Base-by-base conservation (phyloP, 805 yeast genomes). In the Lachancea kluyveri region DNA sequence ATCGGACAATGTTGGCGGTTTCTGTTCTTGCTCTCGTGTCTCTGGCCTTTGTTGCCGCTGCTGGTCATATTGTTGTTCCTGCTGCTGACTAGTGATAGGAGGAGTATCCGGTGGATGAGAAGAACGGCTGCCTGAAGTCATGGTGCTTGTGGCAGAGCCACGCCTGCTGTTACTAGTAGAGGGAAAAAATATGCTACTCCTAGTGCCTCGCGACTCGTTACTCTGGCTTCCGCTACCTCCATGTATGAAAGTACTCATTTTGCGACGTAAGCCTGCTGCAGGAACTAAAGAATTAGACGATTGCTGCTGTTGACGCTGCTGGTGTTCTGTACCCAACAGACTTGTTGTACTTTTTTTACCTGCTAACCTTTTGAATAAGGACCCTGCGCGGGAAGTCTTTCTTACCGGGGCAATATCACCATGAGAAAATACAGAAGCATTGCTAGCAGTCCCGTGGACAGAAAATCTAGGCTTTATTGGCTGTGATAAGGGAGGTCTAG, bases 221-320 rank as follows among this genome's bases (percentile, higher is more conserved):
- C n/a, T n/a, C n/a, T n/a, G n/a, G n/a, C 14, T 20, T 5, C 31
- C 36, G 29, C 8, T 14, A 18, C 17, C 17, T 5, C 35, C 35
- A 31, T 47, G 51, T 24, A 44, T 52, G 35, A 44, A 36, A 19
- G 46, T 40, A 39, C 46, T 45, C 42, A 41, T 44, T 31, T 43
- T 49, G 23, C 43, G 37, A 17, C 41, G 43, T 21, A 42, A 27
- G 7, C 36, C 31, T 8, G 28, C 27, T n/a, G 31, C 28, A 14
- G 24, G 26, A 11, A 19, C 19, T 9, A n/a, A n/a, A n/a, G n/a
- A n/a, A n/a, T n/a, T n/a, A n/a, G n/a, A n/a, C n/a, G n/a, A n/a
- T n/a, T n/a, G n/a, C n/a, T n/a, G n/a, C n/a, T n/a, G n/a, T n/a
- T n/a, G 25, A 12, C 25, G 8, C 26, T 13, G 11, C 17, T 31